These are phyloP conservation scores for Volvox reticuliferus DNA, from an alignment of 139 green algal genomes.

Conservation along the genomic window DNA sequence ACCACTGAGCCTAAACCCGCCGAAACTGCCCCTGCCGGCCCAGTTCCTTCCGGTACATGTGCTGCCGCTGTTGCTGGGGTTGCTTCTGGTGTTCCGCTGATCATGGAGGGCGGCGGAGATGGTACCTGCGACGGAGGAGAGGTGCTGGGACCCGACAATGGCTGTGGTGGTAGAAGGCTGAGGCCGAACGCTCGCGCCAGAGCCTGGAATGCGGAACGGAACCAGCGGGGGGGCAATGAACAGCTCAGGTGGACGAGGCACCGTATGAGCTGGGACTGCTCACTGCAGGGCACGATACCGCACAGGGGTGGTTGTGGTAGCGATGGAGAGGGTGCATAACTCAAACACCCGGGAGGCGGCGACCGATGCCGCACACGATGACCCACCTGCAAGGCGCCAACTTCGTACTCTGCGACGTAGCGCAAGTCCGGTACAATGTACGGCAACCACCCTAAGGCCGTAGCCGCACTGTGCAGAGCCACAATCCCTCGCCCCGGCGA, in stretches of 20 bases:
- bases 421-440: not conserved
- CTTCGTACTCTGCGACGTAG: not conserved
- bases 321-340: too few relatives aligned
- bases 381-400: not conserved
- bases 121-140: not conserved
- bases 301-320: too few relatives aligned
- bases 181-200: conserved; percentile 8
- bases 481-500: not conserved
- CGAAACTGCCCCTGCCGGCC: not conserved
- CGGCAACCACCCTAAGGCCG: not conserved
- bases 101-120: not conserved
- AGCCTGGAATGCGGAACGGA: not conserved
- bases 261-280: not conserved
- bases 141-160: too few relatives aligned
- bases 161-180: not conserved
- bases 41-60: not conserved
- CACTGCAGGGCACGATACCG: not conserved
- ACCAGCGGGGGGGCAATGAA: not conserved
- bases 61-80: not conserved
- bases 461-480: not conserved
- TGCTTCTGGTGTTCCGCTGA: not conserved
- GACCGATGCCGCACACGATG: not conserved
- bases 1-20: not conserved
- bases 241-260: not conserved
- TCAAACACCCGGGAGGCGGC: not conserved